Base-by-base conservation (phyloP, 768 basidiomycete species). In the Gymnopilus dilepis region DNA sequence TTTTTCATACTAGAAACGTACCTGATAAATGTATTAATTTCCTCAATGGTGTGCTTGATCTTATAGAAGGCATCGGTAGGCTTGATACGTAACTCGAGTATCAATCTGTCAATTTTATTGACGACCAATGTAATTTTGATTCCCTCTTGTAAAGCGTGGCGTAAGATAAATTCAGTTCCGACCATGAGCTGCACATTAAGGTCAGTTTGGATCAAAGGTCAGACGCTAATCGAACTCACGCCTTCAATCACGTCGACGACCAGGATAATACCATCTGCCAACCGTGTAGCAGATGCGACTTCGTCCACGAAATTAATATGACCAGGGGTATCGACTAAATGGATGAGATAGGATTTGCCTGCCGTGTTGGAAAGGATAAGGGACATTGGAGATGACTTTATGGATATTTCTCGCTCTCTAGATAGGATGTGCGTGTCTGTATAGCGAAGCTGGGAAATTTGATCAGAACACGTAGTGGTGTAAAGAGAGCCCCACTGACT, bases 301-400 rank as follows among this genome's bases (percentile, higher is more conserved):
- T 99, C 97, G 70, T 99, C 97, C n/a, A 96, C 86, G 71, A 99
- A 99, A 76, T 99, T 99, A 61, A 96, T 94, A 70, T 99, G 97
- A 33, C 97, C 97, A 3, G 97, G 97, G 0, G 97, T 99, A 74
- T 99, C 97, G 68, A 99, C 89, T 30, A 98, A 75, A 75, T 99
- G 96, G 55, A 99, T 73, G 21, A 99, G 82, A 75, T 96, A 91
- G 1, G 95, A 97, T 78, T 99, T 99, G 58, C 95, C 94, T 43
- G 84, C 78, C 13, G 94, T 95, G 13, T 86, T 92, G 17, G 87
- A 86, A 4, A 98, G 81, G 57, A 99, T 80, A 54, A 99, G 83
- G 13, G 96, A 97, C 89, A 99, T 97, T 7, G 97, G 95, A 0
- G 91, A 93, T 1, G 97, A 97, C 77, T 99, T 99, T 69, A 99